Conservation (phyloP, 441 rosid genomes). For the Eruca vesicaria region DNA sequence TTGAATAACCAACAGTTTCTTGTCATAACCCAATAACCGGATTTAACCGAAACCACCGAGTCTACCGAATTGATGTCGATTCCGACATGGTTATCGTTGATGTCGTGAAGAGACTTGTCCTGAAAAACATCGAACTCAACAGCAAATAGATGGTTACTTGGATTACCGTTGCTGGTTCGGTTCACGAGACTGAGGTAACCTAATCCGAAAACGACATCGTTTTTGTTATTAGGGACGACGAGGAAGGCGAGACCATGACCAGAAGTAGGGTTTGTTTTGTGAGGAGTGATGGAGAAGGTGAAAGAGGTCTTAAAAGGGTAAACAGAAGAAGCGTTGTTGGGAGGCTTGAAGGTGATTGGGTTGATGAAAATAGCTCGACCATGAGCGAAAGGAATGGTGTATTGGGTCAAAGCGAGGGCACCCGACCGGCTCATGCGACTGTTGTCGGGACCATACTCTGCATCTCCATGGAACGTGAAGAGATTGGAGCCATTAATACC, state of each 20-base stretch:
- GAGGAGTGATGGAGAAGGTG: conserved; percentile 37
- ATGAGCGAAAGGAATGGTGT: conserved; percentile 18
- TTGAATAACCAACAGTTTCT: conserved; percentile 33
- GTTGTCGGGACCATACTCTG: conserved; percentile 2
- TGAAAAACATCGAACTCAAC: conserved; percentile 41
- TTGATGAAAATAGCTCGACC: conserved; percentile 35
- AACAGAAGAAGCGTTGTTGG: conserved; percentile 13
- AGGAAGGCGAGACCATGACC: conserved; percentile 38
- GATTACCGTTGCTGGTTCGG: conserved; percentile 33
- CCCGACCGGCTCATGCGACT: not conserved
- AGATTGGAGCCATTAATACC: conserved; percentile 12
- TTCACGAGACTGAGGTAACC: conserved; percentile 43
- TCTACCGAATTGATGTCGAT: conserved; percentile 32
- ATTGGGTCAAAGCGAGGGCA: conserved; percentile 22
- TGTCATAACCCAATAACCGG: conserved; percentile 39
- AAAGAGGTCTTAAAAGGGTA: conserved; percentile 39
- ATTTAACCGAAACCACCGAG: conserved; percentile 26
- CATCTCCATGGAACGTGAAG: conserved; percentile 27
- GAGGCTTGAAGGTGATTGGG: conserved; percentile 29
- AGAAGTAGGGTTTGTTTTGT: conserved; percentile 14
- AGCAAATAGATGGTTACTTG: conserved; percentile 37
- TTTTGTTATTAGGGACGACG: conserved; percentile 18
- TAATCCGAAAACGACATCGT: conserved; percentile 22
- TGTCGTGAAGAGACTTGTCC: conserved; percentile 35
- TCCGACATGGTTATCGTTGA: conserved; percentile 45